A percentile compares a stretch with the other conserved stretches of the same genome.
These are phyloP conservation scores for Ophiostoma piceae DNA, from an alignment of 2,329 filamentous ascomycete genomes.

Conservation along the genomic window DNA sequence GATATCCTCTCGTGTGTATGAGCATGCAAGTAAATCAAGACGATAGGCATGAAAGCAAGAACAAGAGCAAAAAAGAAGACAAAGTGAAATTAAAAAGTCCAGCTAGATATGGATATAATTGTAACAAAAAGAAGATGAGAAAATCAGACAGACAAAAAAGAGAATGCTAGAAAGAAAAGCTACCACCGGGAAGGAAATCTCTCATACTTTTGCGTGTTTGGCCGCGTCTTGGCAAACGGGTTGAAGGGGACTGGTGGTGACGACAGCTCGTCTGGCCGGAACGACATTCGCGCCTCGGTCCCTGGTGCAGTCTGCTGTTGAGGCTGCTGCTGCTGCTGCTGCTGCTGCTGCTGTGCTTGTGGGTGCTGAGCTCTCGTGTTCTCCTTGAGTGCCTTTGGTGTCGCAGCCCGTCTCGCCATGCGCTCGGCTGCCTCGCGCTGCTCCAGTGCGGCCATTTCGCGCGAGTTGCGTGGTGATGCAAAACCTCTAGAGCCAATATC, in stretches of 20 bases:
- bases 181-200: conserved; percentile 38
- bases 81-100: not conserved
- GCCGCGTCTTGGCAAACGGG: conserved; percentile 39
- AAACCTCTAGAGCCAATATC: conserved; percentile 44
- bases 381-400: conserved; percentile 27
- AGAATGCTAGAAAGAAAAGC: not conserved
- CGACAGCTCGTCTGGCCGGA: conserved; percentile 21
- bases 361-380: conserved; percentile 30
- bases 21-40: not conserved
- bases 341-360: not conserved
- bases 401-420: conserved; percentile 38
- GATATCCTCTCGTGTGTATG: not conserved
- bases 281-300: conserved; percentile 17
- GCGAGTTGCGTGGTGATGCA: conserved; percentile 52
- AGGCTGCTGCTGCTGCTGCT: not conserved
- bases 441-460: conserved; percentile 57
- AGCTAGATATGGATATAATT: not conserved
- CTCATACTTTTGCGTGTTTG: conserved; percentile 38
- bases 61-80: not conserved
- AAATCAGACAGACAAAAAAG: not conserved
- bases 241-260: conserved; percentile 31
- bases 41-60: too few relatives aligned
- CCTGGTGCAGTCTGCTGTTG: not conserved
- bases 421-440: conserved; percentile 39
- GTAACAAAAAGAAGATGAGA: not conserved